Conservation (phyloP, 768 basidiomycete genomes). For the Termitomyces sp. region DNA sequence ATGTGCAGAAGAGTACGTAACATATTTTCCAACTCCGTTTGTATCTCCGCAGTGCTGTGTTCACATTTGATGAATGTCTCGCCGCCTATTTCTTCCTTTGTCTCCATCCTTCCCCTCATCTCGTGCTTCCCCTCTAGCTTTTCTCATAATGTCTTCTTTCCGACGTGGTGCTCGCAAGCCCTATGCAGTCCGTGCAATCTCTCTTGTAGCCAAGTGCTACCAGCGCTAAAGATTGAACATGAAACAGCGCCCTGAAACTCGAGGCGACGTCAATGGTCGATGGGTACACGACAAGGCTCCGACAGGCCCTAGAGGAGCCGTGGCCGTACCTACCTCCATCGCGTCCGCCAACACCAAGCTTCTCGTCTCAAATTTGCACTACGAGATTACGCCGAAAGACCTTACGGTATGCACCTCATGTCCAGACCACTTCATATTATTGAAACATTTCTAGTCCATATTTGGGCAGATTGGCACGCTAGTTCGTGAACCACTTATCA, state of each 20-base stretch:
- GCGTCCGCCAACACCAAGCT: slow-evolving; percentile 51
- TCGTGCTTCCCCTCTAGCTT: background rate
- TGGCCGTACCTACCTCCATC: slow-evolving; percentile 24
- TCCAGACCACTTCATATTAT: background rate
- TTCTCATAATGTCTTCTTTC: slow-evolving; percentile 2
- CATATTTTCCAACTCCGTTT: slow-evolving; percentile 17
- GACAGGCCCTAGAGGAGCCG: slow-evolving; percentile 30
- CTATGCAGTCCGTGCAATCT: background rate
- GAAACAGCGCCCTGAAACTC: slow-evolving; percentile 9
- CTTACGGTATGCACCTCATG: slow-evolving; percentile 58
- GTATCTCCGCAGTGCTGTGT: slow-evolving; percentile 15
- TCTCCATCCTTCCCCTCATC: background rate
- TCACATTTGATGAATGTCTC: slow-evolving; percentile 8
- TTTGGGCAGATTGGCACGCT: slow-evolving; percentile 93
- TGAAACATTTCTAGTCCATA: slow-evolving; percentile 53
- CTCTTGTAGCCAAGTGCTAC: background rate
- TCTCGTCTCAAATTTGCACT: slow-evolving; percentile 85
- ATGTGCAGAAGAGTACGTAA: background rate
- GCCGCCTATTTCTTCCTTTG: background rate
- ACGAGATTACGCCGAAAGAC: slow-evolving; percentile 87
- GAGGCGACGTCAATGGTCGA: slow-evolving; percentile 52
- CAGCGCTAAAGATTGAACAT: background rate
- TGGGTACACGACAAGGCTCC: slow-evolving; percentile 80
- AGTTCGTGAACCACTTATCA: slow-evolving; percentile 88
- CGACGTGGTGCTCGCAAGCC: slow-evolving; percentile 3